Conservation (phyloP, 805 yeast species). For the Schwanniomyces occidentalis region DNA sequence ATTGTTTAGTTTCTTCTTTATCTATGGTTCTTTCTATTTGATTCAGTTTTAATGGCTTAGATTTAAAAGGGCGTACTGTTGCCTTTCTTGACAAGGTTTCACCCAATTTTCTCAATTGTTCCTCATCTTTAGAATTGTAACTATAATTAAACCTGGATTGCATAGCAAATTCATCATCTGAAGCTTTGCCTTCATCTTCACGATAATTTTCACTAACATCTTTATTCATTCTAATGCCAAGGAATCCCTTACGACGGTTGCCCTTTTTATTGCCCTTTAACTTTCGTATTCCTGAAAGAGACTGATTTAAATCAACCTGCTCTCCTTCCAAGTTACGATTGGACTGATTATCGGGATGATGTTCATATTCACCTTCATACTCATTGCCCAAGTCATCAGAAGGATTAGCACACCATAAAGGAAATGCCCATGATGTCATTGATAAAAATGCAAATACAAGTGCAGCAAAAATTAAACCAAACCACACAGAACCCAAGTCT, state of each 20-base stretch:
- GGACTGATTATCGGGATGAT: background rate
- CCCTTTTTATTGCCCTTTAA: background rate
- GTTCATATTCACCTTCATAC: constrained; percentile 5
- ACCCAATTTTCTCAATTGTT: constrained; percentile 37
- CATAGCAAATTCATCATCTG: constrained; percentile 5
- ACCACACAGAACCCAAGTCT: constrained; percentile 43
- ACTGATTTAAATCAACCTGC: background rate
- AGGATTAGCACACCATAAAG: constrained; percentile 56
- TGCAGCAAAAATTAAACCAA: constrained; percentile 40
- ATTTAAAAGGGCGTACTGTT: constrained; percentile 28
- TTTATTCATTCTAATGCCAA: background rate
- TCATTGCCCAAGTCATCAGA: constrained; percentile 24
- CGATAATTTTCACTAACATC: constrained; percentile 6
- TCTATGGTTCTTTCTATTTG: constrained; percentile 6
- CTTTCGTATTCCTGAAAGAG: background rate
- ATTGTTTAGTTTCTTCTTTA: constrained; percentile 20
- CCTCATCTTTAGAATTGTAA: constrained; percentile 18
- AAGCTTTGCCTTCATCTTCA: constrained; percentile 1
- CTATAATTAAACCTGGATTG: constrained; percentile 2
- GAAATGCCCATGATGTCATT: constrained; percentile 37
- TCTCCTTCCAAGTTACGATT: background rate
- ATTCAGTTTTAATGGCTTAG: background rate
- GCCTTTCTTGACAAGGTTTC: constrained; percentile 33
- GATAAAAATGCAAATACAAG: constrained; percentile 21
- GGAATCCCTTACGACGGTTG: background rate